Percentiles rank a stretch among this genome's conserved stretches.
Evolutionary conservation across 495 filamentous ascomycete species (phyloP).

Genomic region (Penicillium pancosmium): DNA sequence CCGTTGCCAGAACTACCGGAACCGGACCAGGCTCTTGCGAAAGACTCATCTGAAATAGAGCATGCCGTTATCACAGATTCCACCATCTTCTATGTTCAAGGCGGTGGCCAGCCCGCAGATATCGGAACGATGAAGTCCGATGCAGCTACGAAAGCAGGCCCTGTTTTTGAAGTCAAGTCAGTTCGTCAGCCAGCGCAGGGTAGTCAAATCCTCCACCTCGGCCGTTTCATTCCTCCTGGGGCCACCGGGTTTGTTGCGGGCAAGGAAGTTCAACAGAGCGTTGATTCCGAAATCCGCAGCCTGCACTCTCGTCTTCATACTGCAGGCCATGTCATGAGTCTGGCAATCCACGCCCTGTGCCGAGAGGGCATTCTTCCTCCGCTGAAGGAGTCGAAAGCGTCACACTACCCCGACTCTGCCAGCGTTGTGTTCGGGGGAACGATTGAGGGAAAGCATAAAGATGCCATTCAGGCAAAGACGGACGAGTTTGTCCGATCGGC

Average conservation of each 20-base stretch:
- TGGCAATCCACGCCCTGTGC: slow-evolving; percentile 56
- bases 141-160: slow-evolving; percentile 9
- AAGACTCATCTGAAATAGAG: slow-evolving; percentile 45
- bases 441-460: slow-evolving; percentile 62
- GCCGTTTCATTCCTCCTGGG: slow-evolving; percentile 42
- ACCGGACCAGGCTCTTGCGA: slow-evolving; percentile 16
- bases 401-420: slow-evolving; percentile 63
- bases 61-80: slow-evolving; percentile 56
- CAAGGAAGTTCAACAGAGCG: neutral
- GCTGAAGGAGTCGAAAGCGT: slow-evolving; percentile 64
- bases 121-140: slow-evolving; percentile 50
- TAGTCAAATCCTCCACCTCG: slow-evolving; percentile 59
- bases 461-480: slow-evolving; percentile 53
- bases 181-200: slow-evolving; percentile 50
- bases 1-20: neutral
- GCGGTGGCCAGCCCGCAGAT: slow-evolving; percentile 67
- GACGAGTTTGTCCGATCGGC: slow-evolving; percentile 53
- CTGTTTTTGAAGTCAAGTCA: slow-evolving; percentile 15
- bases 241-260: neutral
- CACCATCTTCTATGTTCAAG: slow-evolving; percentile 71
- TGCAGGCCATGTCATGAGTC: slow-evolving; percentile 64
- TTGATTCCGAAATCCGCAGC: slow-evolving; percentile 44
- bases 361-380: slow-evolving; percentile 44
- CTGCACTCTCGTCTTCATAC: slow-evolving; percentile 66
- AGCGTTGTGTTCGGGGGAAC: slow-evolving; percentile 60